Percentiles rank a stretch among this genome's conserved stretches.
Conservation (phyloP, 257 asterid species). For the Solanum ahanhuiri region DNA sequence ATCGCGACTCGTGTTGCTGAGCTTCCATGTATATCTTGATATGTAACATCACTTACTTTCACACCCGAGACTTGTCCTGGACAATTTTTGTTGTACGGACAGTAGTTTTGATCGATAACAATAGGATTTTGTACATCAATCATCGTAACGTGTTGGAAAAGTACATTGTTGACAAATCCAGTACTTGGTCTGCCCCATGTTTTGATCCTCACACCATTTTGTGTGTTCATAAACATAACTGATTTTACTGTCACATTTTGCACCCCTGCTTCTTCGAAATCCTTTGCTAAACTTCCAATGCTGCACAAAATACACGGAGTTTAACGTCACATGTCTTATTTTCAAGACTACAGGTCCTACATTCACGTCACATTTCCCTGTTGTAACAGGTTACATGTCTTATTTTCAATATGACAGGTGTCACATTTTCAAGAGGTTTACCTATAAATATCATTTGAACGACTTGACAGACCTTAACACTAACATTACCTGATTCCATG, state of each 20-base stretch:
- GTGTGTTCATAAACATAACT: neutral
- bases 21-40: neutral
- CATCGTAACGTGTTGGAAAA: neutral
- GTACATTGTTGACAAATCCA: neutral
- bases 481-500: neutral
- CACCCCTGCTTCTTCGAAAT: neutral
- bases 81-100: neutral
- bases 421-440: too few relatives aligned
- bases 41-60: neutral
- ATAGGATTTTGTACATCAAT: neutral
- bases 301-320: neutral
- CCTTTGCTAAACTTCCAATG: neutral
- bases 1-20: slow-evolving; percentile 1
- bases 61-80: neutral
- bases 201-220: neutral
- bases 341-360: neutral
- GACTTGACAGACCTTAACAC: neutral
- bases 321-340: neutral
- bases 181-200: slow-evolving; percentile 3
- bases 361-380: neutral
- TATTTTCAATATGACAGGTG: neutral
- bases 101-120: neutral
- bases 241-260: neutral
- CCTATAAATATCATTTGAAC: too few relatives aligned
- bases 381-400: neutral